Evolutionary conservation across 179 eudicot genomes (phyloP), one percentile per base, ranked within the genome.

Genomic region (Monotropa hypopitys): DNA sequence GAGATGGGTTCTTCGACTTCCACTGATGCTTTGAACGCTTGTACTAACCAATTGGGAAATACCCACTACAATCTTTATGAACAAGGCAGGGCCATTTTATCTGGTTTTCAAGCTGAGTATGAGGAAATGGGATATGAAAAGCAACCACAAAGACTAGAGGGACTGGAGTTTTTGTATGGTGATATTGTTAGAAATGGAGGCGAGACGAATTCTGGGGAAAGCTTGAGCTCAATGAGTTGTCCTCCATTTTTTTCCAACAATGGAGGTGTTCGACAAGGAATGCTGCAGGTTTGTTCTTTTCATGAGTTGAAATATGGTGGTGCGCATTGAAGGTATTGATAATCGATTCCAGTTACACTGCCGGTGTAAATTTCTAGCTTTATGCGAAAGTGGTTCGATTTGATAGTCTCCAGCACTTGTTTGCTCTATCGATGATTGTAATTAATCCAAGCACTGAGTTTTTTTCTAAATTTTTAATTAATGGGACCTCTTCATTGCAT

Each of bases 21-120:
- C 15, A 7, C 49, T 7, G 82, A 81, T 33, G 51, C 72, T 67
- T 59, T 72, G 49, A 72, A 38, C 20, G 46, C 66, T n/a, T 42
- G 28, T 74, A 40, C 72, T 73, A 32, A 74, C 78, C 69, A 76
- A 50, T 57, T 70, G 54, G 76, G 35, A 20, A 61, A 72, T 23
- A 63, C 11, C 61, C 77, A 68, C 12, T 77, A 76, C 75, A 57
- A 30, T 57, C 69, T 77, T 5, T 57, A 72, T 47, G 83, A 46
- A 28, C 42, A n/a, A 50, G 77, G 76, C 7, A 53, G 78, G 45
- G 75, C 49, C 32, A 75, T 81, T 49, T 68, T 81, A 66, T 47
- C 77, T 38, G 81, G 50, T 49, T 86, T 86, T 80, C 84, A 82
- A 23, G 78, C 79, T 1, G 88, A 81, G 68, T 66, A 83, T 21